Conservation (phyloP, 2,329 filamentous ascomycete species). For the Byssochlamys sp. region DNA sequence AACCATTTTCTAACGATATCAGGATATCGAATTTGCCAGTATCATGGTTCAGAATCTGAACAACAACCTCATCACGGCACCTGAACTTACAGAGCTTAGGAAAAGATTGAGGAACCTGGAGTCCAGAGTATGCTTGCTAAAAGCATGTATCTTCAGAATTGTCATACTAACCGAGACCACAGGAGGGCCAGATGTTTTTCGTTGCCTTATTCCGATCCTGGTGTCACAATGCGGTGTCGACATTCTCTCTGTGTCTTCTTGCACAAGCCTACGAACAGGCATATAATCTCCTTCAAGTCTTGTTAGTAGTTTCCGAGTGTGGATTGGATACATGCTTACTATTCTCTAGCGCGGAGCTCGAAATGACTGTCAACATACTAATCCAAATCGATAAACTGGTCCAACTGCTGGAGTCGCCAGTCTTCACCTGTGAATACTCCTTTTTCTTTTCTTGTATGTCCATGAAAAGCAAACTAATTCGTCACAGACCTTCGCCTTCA, state of each 20-base stretch:
- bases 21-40: conserved; percentile 91
- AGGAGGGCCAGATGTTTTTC: conserved; percentile 93
- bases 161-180: conserved; percentile 10
- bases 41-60: conserved; percentile 99
- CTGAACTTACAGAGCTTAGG: conserved; percentile 79
- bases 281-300: conserved; percentile 89
- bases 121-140: conserved; percentile 53
- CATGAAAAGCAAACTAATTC: conserved; percentile 9
- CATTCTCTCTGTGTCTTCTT: conserved; percentile 87
- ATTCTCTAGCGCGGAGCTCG: conserved; percentile 68
- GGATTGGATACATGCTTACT: conserved; percentile 14
- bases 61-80: conserved; percentile 96
- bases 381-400: conserved; percentile 99
- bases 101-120: conserved; percentile 86
- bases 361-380: conserved; percentile 97
- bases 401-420: conserved; percentile 88
- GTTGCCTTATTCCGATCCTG: conserved; percentile 89
- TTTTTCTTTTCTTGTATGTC: background rate
- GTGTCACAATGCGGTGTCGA: conserved; percentile 97
- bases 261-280: conserved; percentile 97
- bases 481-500: conserved; percentile 76
- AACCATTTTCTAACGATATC: background rate
- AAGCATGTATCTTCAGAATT: background rate
- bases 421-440: conserved; percentile 73
- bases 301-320: conserved; percentile 47